Evolutionary conservation across 1,284 basidiomycete genomes (phyloP).

Genomic region (Fomitopsis pinicola): DNA sequence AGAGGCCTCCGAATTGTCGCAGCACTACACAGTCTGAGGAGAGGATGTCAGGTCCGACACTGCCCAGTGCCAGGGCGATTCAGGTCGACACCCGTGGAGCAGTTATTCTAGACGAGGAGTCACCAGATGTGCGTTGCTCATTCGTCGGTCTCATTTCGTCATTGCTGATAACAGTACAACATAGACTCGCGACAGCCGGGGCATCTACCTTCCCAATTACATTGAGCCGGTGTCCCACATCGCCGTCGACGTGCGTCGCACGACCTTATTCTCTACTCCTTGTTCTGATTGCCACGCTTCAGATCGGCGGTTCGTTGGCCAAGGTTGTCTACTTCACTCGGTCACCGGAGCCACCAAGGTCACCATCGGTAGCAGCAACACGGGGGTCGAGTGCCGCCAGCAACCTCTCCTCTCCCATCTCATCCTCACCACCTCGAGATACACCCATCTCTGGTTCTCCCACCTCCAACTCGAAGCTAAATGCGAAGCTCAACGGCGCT

Average conservation of each 20-base stretch:
- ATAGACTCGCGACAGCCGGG: conserved; percentile 88
- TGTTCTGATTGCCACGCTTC: conserved; percentile 1
- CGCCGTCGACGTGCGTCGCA: conserved; percentile 75
- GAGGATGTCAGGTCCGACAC: conserved; percentile 38
- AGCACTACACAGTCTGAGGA: not conserved
- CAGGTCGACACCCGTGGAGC: conserved; percentile 87
- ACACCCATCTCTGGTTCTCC: conserved; percentile 13
- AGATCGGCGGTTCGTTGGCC: conserved; percentile 96
- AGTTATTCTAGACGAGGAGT: conserved; percentile 86
- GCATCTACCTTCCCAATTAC: conserved; percentile 94
- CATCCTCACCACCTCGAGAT: conserved; percentile 13
- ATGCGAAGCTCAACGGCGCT: conserved; percentile 56
- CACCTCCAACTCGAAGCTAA: conserved; percentile 14
- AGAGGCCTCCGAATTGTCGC: not conserved
- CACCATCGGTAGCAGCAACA: conserved; percentile 60
- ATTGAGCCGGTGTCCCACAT: conserved; percentile 97
- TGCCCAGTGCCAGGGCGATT: conserved; percentile 73
- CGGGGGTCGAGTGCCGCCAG: conserved; percentile 40
- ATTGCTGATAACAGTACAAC: conserved; percentile 7
- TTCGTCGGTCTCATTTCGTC: conserved; percentile 1
- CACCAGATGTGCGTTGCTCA: conserved; percentile 70
- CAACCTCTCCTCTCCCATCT: conserved; percentile 35
- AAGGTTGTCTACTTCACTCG: conserved; percentile 99
- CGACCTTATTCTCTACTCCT: not conserved
- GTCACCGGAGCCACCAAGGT: conserved; percentile 73